These are phyloP conservation scores for Dactylellina drechsleri DNA, from an alignment of 2,329 filamentous ascomycete species.

Conservation along the genomic window DNA sequence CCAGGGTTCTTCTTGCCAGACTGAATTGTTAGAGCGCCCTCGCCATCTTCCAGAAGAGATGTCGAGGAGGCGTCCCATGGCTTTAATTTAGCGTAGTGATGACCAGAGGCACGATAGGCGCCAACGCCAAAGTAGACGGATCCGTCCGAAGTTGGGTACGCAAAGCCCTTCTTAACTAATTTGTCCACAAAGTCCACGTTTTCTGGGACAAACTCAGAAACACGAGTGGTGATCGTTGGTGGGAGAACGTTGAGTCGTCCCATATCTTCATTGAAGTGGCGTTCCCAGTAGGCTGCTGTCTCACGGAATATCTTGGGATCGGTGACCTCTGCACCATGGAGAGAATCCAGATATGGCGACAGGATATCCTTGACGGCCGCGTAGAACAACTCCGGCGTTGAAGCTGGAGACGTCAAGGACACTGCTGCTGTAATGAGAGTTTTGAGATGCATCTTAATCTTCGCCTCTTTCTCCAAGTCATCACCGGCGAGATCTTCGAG, in stretches of 20 bases:
- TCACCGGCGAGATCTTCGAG: slow-evolving; percentile 46
- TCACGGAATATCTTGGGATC: slow-evolving; percentile 84
- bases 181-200: slow-evolving; percentile 86
- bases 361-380: slow-evolving; percentile 74
- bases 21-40: slow-evolving; percentile 73
- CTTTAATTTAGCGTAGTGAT: slow-evolving; percentile 84
- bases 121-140: slow-evolving; percentile 94
- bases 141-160: slow-evolving; percentile 77
- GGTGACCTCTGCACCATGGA: slow-evolving; percentile 59
- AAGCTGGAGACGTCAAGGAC: slow-evolving; percentile 62
- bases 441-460: slow-evolving; percentile 87
- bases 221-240: slow-evolving; percentile 83
- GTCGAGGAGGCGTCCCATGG: slow-evolving; percentile 88
- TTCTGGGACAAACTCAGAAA: slow-evolving; percentile 90
- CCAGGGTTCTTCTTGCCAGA: slow-evolving; percentile 75
- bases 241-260: slow-evolving; percentile 82
- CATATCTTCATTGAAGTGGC: slow-evolving; percentile 90
- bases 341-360: slow-evolving; percentile 78
- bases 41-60: slow-evolving; percentile 84
- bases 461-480: slow-evolving; percentile 77
- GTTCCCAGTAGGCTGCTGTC: slow-evolving; percentile 85
- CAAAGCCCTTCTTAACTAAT: slow-evolving; percentile 85
- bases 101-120: slow-evolving; percentile 83
- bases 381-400: slow-evolving; percentile 65
- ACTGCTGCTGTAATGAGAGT: slow-evolving; percentile 68